phyloP scores from a whole-genome alignment of 2,329 filamentous ascomycete species.

The Aureobasidium zeae region DNA sequence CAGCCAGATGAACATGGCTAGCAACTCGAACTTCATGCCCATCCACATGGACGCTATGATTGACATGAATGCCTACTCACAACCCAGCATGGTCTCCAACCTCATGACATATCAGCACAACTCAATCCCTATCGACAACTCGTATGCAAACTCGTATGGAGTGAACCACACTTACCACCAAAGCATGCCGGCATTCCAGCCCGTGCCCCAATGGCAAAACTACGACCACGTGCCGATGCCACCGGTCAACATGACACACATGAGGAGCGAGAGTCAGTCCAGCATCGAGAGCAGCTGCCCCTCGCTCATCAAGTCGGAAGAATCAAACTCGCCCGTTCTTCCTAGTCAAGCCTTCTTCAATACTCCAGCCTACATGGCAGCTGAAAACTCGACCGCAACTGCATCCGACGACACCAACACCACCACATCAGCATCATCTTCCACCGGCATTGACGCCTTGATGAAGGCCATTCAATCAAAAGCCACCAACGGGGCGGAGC shows the following conservation, averaged over 20 bases:
- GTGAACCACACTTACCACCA: slow-evolving; percentile 5
- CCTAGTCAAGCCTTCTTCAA: slow-evolving; percentile 33
- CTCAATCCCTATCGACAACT: slow-evolving; percentile 7
- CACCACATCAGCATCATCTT: slow-evolving; percentile 8
- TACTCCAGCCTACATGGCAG: slow-evolving; percentile 23
- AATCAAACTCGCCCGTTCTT: slow-evolving; percentile 33
- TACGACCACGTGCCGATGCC: slow-evolving; percentile 6
- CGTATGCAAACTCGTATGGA: slow-evolving; percentile 10
- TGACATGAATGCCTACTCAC: slow-evolving; percentile 5
- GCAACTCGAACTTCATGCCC: slow-evolving; percentile 4
- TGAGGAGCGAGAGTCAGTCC: slow-evolving; percentile 24
- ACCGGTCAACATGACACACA: slow-evolving; percentile 16
- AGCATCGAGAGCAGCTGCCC: slow-evolving; percentile 23
- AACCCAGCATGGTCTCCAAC: slow-evolving; percentile 5
- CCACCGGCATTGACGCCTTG: slow-evolving; percentile 37
- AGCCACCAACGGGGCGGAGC: slow-evolving; percentile 33
- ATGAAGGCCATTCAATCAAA: slow-evolving; percentile 82
- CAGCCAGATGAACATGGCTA: background rate
- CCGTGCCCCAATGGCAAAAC: slow-evolving; percentile 7
- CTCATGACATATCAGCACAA: slow-evolving; percentile 7
- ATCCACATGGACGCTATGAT: slow-evolving; percentile 12
- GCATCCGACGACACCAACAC: slow-evolving; percentile 3
- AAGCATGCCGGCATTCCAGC: slow-evolving; percentile 10
- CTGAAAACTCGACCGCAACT: slow-evolving; percentile 10
- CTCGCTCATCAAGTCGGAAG: slow-evolving; percentile 37